Evolutionary conservation across 441 rosid species (phyloP).

Genomic region (Aquilaria agallochum): DNA sequence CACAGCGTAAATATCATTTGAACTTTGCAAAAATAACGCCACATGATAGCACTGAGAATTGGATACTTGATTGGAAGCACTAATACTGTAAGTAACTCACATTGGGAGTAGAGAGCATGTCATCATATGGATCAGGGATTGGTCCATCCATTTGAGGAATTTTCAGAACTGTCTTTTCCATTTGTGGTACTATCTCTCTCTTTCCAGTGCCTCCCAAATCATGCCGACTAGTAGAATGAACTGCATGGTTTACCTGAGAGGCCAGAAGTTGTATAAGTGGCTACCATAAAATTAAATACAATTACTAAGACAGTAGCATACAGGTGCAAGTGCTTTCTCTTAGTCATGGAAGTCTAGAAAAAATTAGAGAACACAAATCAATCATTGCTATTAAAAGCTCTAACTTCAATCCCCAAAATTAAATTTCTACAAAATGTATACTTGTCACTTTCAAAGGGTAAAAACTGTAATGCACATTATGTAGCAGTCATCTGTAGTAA

Average conservation of each 20-base stretch:
- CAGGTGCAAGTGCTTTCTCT: not conserved
- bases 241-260: constrained; percentile 43
- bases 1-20: too few relatives aligned
- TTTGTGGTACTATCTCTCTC: constrained; percentile 26
- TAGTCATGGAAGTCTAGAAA: not conserved
- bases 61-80: too few relatives aligned
- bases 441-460: too few relatives aligned
- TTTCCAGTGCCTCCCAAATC: constrained; percentile 18
- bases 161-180: constrained; percentile 33
- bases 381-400: not conserved
- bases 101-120: constrained; percentile 89
- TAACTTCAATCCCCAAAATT: not conserved
- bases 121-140: constrained; percentile 92
- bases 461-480: too few relatives aligned
- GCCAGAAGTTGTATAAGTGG: constrained; percentile 1
- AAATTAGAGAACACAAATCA: constrained; percentile 1
- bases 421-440: too few relatives aligned
- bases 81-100: constrained; percentile 32
- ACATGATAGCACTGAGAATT: too few relatives aligned
- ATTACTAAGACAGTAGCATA: not conserved
- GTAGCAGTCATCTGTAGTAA: too few relatives aligned
- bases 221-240: constrained; percentile 16
- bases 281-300: not conserved
- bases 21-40: too few relatives aligned
- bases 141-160: constrained; percentile 96